Percentiles rank a stretch among this genome's conserved stretches.
Evolutionary conservation across 306 rosid species (phyloP).

Genomic region (Delonix regia): DNA sequence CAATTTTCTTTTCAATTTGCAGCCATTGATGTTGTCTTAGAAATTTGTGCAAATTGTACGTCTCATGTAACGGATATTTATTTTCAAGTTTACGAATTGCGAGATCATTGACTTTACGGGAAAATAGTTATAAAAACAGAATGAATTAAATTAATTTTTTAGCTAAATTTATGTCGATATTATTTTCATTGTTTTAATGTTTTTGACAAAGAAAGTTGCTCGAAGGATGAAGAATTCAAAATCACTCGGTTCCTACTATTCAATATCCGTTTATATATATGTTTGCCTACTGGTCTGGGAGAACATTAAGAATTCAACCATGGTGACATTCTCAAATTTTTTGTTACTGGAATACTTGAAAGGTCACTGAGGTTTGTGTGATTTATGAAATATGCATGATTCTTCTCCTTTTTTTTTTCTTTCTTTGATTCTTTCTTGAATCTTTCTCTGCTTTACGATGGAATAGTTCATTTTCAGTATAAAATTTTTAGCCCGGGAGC

Average conservation of each 20-base stretch:
- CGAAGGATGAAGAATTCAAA: background rate
- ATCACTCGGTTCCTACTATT: background rate
- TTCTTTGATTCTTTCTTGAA: background rate
- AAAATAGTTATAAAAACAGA: background rate
- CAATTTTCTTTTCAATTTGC: background rate
- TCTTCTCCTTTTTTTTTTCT: background rate
- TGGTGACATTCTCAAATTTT: background rate
- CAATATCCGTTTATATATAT: background rate
- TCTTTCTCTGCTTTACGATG: background rate
- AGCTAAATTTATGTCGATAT: background rate
- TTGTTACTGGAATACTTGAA: background rate
- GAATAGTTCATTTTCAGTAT: background rate
- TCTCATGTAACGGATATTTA: background rate
- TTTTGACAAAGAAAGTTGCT: background rate
- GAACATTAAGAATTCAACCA: background rate
- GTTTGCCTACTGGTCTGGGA: background rate
- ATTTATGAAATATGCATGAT: constrained; percentile 9
- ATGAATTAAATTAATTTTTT: background rate
- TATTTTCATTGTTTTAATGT: background rate
- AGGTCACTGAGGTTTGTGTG: background rate
- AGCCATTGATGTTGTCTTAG: background rate
- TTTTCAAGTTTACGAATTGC: constrained; percentile 17
- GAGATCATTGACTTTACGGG: constrained; percentile 8
- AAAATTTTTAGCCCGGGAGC: background rate
- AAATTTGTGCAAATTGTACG: background rate